Conservation (phyloP, 768 basidiomycete species). For the Agaricus sinodeliciosus region DNA sequence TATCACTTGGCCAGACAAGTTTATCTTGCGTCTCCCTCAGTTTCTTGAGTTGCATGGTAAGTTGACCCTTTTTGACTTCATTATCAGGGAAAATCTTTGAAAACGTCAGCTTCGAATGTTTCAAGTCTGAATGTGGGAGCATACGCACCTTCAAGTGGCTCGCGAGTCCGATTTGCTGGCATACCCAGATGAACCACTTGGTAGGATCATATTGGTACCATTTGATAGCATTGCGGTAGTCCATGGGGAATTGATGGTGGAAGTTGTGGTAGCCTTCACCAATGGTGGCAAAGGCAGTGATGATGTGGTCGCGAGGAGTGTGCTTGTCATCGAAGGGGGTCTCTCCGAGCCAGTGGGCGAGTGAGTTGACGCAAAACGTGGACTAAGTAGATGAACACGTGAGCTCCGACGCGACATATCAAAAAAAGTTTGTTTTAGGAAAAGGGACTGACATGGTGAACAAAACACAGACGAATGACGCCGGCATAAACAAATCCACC, state of each 20-base stretch:
- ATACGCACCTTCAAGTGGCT: slow-evolving; percentile 54
- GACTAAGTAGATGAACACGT: slow-evolving; percentile 43
- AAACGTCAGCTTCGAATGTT: not conserved
- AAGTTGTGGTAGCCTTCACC: slow-evolving; percentile 99
- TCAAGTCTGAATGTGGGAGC: not conserved
- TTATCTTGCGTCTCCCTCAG: slow-evolving; percentile 71
- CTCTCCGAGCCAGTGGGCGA: slow-evolving; percentile 95
- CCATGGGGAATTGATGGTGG: slow-evolving; percentile 96
- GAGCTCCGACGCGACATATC: not conserved
- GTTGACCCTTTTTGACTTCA: slow-evolving; percentile 77
- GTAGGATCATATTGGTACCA: slow-evolving; percentile 94
- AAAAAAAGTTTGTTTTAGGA: not conserved
- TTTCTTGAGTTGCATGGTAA: slow-evolving; percentile 92
- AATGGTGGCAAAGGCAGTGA: slow-evolving; percentile 86
- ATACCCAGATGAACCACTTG: slow-evolving; percentile 82
- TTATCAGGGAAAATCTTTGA: slow-evolving; percentile 44
- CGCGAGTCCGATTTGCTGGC: slow-evolving; percentile 56
- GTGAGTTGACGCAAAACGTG: slow-evolving; percentile 95
- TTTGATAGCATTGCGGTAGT: slow-evolving; percentile 93
- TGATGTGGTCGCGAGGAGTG: slow-evolving; percentile 81
- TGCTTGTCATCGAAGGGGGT: slow-evolving; percentile 94
- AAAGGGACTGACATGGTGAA: slow-evolving; percentile 67
- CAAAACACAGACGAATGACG: slow-evolving; percentile 71
- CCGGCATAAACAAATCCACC: slow-evolving; percentile 88
- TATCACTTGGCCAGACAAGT: slow-evolving; percentile 75